Conservation (phyloP, 306 rosid genomes). For the Prinsepia uniflora region DNA sequence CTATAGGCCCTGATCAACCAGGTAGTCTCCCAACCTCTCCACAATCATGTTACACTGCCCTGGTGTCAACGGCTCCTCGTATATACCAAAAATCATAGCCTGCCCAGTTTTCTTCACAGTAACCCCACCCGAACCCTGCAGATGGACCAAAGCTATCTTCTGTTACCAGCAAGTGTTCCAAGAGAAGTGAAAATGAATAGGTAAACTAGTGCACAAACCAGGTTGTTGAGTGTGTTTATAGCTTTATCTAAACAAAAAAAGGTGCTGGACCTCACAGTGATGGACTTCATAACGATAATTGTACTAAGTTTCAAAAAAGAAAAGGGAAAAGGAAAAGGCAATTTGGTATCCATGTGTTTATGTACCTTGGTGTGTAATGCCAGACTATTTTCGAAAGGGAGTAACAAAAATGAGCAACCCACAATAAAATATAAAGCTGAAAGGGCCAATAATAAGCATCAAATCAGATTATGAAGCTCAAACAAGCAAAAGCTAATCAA, state of each 20-base stretch:
- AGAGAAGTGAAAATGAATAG: background rate
- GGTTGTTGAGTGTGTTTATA: background rate
- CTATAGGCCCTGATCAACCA: conserved; percentile 42
- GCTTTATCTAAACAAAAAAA: background rate
- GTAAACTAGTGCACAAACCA: background rate
- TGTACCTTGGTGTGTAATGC: background rate
- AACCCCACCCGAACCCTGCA: conserved; percentile 51
- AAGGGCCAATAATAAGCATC: too few relatives aligned
- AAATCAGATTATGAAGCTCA: too few relatives aligned
- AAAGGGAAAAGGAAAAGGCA: background rate
- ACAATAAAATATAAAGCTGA: background rate
- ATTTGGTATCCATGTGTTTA: background rate
- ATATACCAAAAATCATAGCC: conserved; percentile 46
- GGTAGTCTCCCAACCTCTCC: conserved; percentile 59
- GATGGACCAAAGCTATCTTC: background rate
- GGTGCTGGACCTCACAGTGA: background rate
- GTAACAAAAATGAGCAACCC: background rate
- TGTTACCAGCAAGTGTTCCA: background rate
- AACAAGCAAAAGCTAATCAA: too few relatives aligned
- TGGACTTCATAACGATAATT: background rate
- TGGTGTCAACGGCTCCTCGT: conserved; percentile 44
- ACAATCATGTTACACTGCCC: conserved; percentile 52
- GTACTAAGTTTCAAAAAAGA: background rate
- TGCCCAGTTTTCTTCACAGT: conserved; percentile 49
- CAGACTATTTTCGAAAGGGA: background rate